A percentile compares a stretch with the other conserved stretches of the same genome.
These are phyloP conservation scores for Rhododendron ferrugineum DNA, from an alignment of 148 eudicot species.

Conservation along the genomic window DNA sequence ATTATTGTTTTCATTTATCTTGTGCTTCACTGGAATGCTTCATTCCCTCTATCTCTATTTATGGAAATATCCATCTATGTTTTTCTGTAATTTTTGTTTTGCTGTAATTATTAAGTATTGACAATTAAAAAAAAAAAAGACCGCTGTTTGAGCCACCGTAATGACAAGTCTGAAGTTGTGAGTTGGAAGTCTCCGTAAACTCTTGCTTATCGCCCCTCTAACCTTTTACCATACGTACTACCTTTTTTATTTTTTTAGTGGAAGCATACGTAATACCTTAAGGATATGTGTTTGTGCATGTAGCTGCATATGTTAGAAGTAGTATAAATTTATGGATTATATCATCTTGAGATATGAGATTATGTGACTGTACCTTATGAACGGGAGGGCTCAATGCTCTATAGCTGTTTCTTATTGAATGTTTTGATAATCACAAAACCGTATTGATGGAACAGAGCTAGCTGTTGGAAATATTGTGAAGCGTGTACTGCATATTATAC, in stretches of 20 bases:
- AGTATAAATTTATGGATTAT: background rate
- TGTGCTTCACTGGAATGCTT: background rate
- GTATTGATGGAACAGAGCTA: constrained; percentile 53
- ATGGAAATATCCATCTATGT: background rate
- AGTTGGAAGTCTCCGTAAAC: background rate
- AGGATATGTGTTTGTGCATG: background rate
- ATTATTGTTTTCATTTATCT: background rate
- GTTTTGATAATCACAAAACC: background rate
- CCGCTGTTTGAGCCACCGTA: background rate
- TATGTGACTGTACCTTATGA: background rate
- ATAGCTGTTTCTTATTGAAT: background rate
- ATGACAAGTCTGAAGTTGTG: background rate
- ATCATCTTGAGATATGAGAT: background rate
- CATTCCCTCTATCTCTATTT: background rate
- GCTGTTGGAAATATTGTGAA: constrained; percentile 92
- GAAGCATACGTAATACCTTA: too few species aligned
- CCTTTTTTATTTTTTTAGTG: too few species aligned
- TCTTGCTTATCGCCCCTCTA: background rate
- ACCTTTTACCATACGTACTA: background rate
- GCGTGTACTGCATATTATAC: constrained; percentile 84
- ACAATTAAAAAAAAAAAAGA: background rate
- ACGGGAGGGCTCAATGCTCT: background rate
- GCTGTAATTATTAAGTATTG: background rate
- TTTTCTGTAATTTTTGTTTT: background rate
- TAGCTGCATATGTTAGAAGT: background rate